These are phyloP conservation scores for Pseudogymnoascus sp. DNA, from an alignment of 2,329 filamentous ascomycete genomes.

Conservation along the genomic window DNA sequence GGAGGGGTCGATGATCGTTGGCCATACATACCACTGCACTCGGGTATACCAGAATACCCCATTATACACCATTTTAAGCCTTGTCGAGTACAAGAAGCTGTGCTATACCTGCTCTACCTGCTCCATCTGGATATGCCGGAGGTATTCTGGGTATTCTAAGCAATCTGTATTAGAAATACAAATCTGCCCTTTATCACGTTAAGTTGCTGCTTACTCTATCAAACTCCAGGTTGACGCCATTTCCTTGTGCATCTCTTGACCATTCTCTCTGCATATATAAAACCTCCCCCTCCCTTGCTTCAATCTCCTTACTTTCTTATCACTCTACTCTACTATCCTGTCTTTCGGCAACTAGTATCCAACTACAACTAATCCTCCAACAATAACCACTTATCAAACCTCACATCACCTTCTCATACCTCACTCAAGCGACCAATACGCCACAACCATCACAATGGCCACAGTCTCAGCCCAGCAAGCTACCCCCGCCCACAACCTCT, in stretches of 20 bases:
- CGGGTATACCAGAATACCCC: background rate
- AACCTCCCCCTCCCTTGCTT: background rate
- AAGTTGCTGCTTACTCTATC: background rate
- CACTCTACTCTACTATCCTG: background rate
- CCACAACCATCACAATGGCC: constrained; percentile 26
- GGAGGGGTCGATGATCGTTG: background rate
- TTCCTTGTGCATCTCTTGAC: background rate
- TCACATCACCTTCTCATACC: background rate
- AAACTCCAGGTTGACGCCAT: background rate
- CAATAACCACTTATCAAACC: background rate
- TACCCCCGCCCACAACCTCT: constrained; percentile 36
- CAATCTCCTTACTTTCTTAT: background rate
- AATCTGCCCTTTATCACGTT: background rate
- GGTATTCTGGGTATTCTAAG: background rate
- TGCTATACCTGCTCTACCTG: background rate
- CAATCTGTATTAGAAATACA: background rate
- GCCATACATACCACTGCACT: background rate
- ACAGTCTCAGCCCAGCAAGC: constrained; percentile 32
- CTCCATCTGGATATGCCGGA: background rate
- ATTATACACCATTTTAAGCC: background rate
- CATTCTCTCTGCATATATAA: background rate
- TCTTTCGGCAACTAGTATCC: background rate
- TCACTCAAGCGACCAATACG: background rate
- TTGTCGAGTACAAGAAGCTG: background rate
- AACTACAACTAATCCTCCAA: background rate